Evolutionary conservation across 2,329 filamentous ascomycete genomes (phyloP).

Genomic region (Microascus cirrosus): DNA sequence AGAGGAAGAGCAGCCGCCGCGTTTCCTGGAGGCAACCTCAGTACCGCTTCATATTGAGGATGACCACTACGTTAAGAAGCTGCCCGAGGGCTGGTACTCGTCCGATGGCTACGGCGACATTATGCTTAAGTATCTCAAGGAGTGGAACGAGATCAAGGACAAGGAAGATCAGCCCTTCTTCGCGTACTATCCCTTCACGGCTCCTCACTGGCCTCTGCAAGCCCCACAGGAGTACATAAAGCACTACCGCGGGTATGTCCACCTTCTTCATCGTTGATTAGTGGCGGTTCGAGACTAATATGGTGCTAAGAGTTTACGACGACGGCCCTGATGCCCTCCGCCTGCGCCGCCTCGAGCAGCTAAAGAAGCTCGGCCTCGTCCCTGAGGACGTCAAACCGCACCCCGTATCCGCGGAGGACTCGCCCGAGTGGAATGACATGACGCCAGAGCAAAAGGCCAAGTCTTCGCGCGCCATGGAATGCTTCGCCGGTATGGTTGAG

Average conservation of each 20-base stretch:
- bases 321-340: conserved; percentile 48
- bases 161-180: conserved; percentile 37
- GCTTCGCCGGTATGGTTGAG: conserved; percentile 54
- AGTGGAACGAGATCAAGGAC: conserved; percentile 26
- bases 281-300: neutral
- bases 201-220: conserved; percentile 53
- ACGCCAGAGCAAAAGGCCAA: conserved; percentile 31
- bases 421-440: conserved; percentile 30
- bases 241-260: conserved; percentile 38
- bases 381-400: conserved; percentile 36
- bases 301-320: conserved; percentile 34
- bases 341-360: conserved; percentile 35
- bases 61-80: conserved; percentile 24
- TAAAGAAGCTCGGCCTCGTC: conserved; percentile 47
- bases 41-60: conserved; percentile 22
- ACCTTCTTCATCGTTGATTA: neutral
- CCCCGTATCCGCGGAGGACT: conserved; percentile 25
- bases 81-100: conserved; percentile 41
- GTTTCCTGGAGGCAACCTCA: conserved; percentile 18
- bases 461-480: conserved; percentile 45
- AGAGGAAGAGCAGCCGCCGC: conserved; percentile 24
- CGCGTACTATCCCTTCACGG: conserved; percentile 49
- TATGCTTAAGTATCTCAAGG: conserved; percentile 37
- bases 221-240: conserved; percentile 41
- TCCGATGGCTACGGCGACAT: conserved; percentile 40